These are phyloP conservation scores for Tetrahymena malaccensis DNA, from an alignment of 73 alveolate genomes.

Conservation along the genomic window DNA sequence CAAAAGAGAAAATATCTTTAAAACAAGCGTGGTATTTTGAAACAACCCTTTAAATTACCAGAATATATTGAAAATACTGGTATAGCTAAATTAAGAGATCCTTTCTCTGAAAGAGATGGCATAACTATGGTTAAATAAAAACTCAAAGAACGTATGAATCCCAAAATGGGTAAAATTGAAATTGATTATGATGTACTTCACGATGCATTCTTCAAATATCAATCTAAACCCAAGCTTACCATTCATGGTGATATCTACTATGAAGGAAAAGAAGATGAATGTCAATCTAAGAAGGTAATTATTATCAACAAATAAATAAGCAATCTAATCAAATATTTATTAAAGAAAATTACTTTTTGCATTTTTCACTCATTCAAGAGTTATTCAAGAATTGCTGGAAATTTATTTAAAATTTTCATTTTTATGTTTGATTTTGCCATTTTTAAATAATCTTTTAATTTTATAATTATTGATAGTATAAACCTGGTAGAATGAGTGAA, in stretches of 20 bases:
- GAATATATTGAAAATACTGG: slow-evolving; percentile 97
- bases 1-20: slow-evolving; percentile 91
- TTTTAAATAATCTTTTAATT: background rate
- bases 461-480: slow-evolving; percentile 39
- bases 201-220: slow-evolving; percentile 97
- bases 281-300: background rate
- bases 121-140: slow-evolving; percentile 82
- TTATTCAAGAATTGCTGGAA: too few relatives aligned
- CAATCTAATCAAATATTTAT: too few relatives aligned
- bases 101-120: slow-evolving; percentile 72
- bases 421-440: background rate
- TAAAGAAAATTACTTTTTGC: too few relatives aligned
- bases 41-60: slow-evolving; percentile 89
- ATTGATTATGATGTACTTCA: slow-evolving; percentile 95
- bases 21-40: slow-evolving; percentile 89
- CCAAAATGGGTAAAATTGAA: slow-evolving; percentile 96
- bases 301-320: background rate
- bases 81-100: slow-evolving; percentile 86
- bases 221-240: slow-evolving; percentile 88
- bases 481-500: slow-evolving; percentile 92
- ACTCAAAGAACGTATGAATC: slow-evolving; percentile 96
- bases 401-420: too few relatives aligned
- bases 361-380: too few relatives aligned
- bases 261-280: slow-evolving; percentile 96
- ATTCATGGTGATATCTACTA: slow-evolving; percentile 94